Base-by-base conservation (phyloP, 2,329 filamentous ascomycete species). In the Cladosporium oxysporum region DNA sequence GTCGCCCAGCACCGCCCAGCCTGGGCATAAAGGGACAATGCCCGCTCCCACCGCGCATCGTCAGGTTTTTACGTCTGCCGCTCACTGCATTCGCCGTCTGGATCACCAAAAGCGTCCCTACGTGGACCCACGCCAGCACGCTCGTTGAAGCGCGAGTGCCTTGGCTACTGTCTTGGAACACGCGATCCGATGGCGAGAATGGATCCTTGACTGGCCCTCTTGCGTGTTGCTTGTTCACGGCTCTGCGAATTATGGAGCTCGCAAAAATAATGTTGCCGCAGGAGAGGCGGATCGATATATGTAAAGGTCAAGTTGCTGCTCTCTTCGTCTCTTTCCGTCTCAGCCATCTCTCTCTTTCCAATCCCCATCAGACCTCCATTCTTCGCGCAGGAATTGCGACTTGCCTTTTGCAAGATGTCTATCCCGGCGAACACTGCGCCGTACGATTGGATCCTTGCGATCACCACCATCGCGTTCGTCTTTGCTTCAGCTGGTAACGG, bases 401-500 rank as follows among this genome's bases (percentile, higher is more conserved):
- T 31, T 31, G 16, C 50, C 16, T 5, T 21, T 16, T 35, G 18
- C 52, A 21, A 57, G 18, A 57, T 57, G 52, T 57, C 52, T 57
- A 37, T 52, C 28, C 59, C 59, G 11, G 23, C 44, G 23, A 35
- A 50, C 11, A 63, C 61, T n/a, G 61, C 61, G 35, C 50, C 50
- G 18, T 63, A 63, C 50, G 61, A 63, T 28, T 63, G 61, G 61
- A 81, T 88, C 67, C 83, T 88, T 67, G 87, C 85, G 69, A 82
- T 88, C 58, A 85, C 84, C 66, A 81, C 88, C 64, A 88, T 89
- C 74, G 85, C 87, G 66, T 87, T 86, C 73, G 82, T 88, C 37
- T 86, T 88, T 58, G 52, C 59, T 71, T 85, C 87, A 49, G 89
- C 85, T 83, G 88, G 87, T 71, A 88, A 87, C 68, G 86, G 84